Evolutionary conservation across 2,329 filamentous ascomycete genomes (phyloP), one percentile per base, ranked within the genome.

Genomic region (Bipolaris cookei): DNA sequence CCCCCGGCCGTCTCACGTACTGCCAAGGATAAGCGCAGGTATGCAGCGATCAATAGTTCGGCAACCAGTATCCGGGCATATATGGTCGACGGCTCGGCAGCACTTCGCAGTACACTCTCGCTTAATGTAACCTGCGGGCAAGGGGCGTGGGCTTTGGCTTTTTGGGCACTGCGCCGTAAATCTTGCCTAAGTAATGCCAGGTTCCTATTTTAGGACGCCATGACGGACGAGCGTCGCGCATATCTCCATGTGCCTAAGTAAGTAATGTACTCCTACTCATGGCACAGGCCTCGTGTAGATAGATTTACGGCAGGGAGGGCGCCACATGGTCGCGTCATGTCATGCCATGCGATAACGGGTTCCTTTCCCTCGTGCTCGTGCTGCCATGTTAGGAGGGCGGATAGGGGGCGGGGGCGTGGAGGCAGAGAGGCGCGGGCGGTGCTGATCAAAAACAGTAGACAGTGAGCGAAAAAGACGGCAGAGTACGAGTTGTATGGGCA

Each of bases 181-280:
- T 60, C 50, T 52, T 52, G 46, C 51, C 58, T 30, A 30, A 61
- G 56, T 59, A 59, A 60, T 59, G 56, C 56, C 53, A 62, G 50
- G 59, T 57, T 62, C 43, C 51, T 53, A 54, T 57, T 56, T 53
- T 62, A 60, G 47, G 57, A 47, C 57, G 44, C 45, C 46, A 49
- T 53, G 54, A 54, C 39, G 47, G 25, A 18, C 25, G 42, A 23
- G 41, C 38, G 37, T 52, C 13, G 43, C 48, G 42, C n/a, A 20
- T 30, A 30, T 30, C 28, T 13, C 28, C 28, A 30, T 30, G 28
- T 30, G 28, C 28, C 28, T 13, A 28, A 28, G 25, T 28, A 28
- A 28, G 25, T 30, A 30, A 30, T 30, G 28, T 30, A 30, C 13
- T 11, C 28, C 20, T 39, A 47, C 25, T 35, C 21, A 4, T 25